These are phyloP conservation scores for Physcomitrium patens DNA, from an alignment of 225 moss, liverwort and hornwort genomes.

Conservation along the genomic window DNA sequence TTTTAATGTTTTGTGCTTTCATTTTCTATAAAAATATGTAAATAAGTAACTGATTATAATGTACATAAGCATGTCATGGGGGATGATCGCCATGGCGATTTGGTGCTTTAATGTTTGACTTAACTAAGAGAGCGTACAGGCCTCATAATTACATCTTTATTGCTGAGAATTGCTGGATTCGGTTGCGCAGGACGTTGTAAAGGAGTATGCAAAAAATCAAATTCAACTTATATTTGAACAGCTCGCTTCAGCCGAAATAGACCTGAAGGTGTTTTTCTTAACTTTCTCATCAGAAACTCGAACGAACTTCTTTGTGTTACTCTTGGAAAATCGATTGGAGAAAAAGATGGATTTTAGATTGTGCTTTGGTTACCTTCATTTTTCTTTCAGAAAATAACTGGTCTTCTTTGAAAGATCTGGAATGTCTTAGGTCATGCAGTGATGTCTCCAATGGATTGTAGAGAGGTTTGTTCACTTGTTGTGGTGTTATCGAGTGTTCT, in stretches of 20 bases:
- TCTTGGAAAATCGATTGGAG: constrained; percentile 1
- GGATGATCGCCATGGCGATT: constrained; percentile 17
- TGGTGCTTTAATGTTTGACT: constrained; percentile 9
- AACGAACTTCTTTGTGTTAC: constrained; percentile 15
- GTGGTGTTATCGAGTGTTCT: neutral
- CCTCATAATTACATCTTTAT: constrained; percentile 22
- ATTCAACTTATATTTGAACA: constrained; percentile 52
- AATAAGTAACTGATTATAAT: neutral
- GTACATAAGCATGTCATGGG: constrained; percentile 11
- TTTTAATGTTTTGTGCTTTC: constrained; percentile 32
- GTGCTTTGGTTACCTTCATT: neutral
- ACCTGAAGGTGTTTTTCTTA: constrained; percentile 66
- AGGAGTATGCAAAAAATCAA: constrained; percentile 48
- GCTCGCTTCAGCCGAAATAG: constrained; percentile 71
- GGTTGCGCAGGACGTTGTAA: constrained; percentile 61
- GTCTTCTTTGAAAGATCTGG: neutral
- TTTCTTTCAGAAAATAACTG: neutral
- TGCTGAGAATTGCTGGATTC: constrained; percentile 20
- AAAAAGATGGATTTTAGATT: constrained; percentile 14
- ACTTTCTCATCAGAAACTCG: constrained; percentile 10
- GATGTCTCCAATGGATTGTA: neutral
- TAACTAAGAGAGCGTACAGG: constrained; percentile 12
- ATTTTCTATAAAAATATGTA: constrained; percentile 3
- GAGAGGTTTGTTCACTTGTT: neutral
- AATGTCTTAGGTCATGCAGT: constrained; percentile 15